Conservation (phyloP, 1,284 basidiomycete genomes). For the Phlebopus sp. region DNA sequence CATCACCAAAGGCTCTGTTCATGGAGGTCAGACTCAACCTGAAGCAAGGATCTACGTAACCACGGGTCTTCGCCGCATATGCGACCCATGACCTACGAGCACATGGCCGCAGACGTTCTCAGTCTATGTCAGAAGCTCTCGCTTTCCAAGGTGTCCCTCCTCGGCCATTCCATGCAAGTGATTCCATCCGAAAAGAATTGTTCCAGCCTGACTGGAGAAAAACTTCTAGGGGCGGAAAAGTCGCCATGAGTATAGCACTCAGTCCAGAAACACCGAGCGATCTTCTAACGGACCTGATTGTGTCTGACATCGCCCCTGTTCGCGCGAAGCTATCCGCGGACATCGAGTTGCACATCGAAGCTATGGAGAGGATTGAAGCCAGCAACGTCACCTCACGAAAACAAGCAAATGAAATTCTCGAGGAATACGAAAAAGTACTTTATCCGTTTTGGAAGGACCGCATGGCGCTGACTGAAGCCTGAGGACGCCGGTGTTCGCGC, state of each 20-base stretch:
- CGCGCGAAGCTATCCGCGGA: slow-evolving; percentile 62
- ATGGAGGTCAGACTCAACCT: slow-evolving; percentile 1
- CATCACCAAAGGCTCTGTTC: neutral
- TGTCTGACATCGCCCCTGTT: slow-evolving; percentile 80
- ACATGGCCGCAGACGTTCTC: slow-evolving; percentile 73
- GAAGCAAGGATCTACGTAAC: slow-evolving; percentile 72
- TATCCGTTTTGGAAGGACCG: neutral
- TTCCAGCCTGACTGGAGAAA: slow-evolving; percentile 5
- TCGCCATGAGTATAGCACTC: slow-evolving; percentile 78
- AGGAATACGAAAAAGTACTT: slow-evolving; percentile 55
- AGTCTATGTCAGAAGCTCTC: slow-evolving; percentile 53
- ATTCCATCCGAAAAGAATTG: neutral
- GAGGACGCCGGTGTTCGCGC: slow-evolving; percentile 70
- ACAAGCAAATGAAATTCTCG: slow-evolving; percentile 65
- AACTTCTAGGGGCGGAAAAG: slow-evolving; percentile 77
- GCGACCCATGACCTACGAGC: slow-evolving; percentile 64
- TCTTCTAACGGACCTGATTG: slow-evolving; percentile 62
- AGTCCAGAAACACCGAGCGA: slow-evolving; percentile 44
- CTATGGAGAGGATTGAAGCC: slow-evolving; percentile 68
- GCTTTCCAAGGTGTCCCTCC: slow-evolving; percentile 60
- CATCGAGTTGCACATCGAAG: slow-evolving; percentile 62
- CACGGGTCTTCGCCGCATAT: slow-evolving; percentile 79
- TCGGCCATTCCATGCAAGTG: slow-evolving; percentile 84
- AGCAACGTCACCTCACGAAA: slow-evolving; percentile 53
- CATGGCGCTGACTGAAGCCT: slow-evolving; percentile 3